phyloP scores from a whole-genome alignment of 352 stramenopile species.

The Globisporangium cylindrosporum region DNA sequence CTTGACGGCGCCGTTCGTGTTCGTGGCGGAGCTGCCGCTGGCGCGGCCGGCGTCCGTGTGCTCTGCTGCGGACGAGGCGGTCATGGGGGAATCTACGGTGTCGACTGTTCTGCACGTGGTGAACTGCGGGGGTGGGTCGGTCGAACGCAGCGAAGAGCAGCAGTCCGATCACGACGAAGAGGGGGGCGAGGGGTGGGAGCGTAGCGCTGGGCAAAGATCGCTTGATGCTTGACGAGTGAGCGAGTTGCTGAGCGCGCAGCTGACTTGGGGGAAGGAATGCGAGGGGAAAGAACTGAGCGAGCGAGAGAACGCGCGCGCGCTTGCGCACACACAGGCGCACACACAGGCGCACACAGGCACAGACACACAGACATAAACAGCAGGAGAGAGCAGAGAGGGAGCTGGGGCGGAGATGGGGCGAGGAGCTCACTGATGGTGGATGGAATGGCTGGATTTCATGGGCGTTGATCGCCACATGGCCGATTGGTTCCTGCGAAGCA shows the following conservation, averaged over 20 bases:
- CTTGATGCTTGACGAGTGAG: neutral
- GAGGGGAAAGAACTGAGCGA: neutral
- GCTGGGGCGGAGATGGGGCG: neutral
- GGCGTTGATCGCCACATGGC: conserved; percentile 5
- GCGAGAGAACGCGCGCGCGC: neutral
- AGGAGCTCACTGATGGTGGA: neutral
- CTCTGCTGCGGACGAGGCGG: conserved; percentile 7
- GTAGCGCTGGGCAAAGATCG: conserved; percentile 5
- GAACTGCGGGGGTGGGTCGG: conserved; percentile 8
- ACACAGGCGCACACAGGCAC: neutral
- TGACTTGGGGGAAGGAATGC: conserved; percentile 3
- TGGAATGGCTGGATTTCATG: conserved; percentile 13
- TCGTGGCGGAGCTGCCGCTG: conserved; percentile 1
- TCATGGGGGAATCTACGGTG: conserved; percentile 15
- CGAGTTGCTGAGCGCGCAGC: conserved; percentile 3
- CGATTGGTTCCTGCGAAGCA: neutral
- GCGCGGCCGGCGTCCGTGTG: neutral
- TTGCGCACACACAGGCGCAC: too few relatives aligned
- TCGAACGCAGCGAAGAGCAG: conserved; percentile 1
- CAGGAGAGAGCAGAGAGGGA: neutral
- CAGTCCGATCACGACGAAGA: conserved; percentile 3
- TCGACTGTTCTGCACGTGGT: conserved; percentile 18
- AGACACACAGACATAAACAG: neutral
- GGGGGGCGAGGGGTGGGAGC: neutral
- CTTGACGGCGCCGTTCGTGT: conserved; percentile 22